Percentiles rank a stretch among this genome's conserved stretches.
Conservation (phyloP, 2,329 filamentous ascomycete species). For the Byssothecium circinans region DNA sequence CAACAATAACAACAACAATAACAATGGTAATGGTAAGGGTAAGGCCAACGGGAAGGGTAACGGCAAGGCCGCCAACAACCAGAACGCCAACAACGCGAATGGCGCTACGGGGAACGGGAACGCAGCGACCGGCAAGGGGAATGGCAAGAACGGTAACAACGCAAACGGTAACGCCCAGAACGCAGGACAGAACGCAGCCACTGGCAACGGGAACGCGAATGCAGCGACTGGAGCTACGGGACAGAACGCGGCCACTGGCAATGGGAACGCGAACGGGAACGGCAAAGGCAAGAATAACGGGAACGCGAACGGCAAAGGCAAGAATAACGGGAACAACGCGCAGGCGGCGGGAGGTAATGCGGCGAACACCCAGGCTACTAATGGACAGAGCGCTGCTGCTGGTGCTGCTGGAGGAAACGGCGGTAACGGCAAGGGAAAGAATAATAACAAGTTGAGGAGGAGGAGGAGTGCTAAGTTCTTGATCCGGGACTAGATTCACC, state of each 20-base stretch:
- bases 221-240: neutral
- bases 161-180: conserved; percentile 1
- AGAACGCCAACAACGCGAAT: conserved; percentile 4
- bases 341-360: neutral
- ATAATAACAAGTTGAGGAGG: too few species aligned
- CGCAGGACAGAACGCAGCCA: conserved; percentile 5
- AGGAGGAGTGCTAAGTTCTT: too few species aligned
- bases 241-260: conserved; percentile 8
- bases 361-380: neutral
- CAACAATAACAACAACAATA: neutral
- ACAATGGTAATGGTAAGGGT: conserved; percentile 2
- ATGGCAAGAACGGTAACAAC: conserved; percentile 3
- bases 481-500: too few species aligned
- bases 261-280: neutral
- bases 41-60: conserved; percentile 3
- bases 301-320: neutral
- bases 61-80: conserved; percentile 10
- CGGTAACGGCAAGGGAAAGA: too few species aligned
- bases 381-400: neutral
- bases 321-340: neutral
- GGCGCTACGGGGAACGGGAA: neutral
- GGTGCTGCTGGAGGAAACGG: neutral
- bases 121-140: neutral
- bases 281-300: neutral
- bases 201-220: conserved; percentile 1